Evolutionary conservation across 148 eudicot genomes (phyloP).

Genomic region (Chenopodium quinoa): DNA sequence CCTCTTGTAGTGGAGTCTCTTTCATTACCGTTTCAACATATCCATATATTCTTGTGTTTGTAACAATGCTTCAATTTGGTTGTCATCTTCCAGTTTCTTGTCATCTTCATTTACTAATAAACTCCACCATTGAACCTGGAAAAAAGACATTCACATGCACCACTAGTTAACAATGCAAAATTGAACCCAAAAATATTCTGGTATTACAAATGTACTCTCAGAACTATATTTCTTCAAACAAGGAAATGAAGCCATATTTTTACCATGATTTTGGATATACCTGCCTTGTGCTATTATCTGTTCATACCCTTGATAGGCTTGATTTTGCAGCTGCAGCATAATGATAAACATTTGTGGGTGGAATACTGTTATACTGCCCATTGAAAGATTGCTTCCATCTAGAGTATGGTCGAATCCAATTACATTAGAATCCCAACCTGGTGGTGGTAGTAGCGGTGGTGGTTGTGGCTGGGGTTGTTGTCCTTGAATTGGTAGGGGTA

Average conservation of each 20-base stretch:
- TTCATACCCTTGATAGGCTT: constrained; percentile 18
- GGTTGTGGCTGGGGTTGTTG: too few relatives aligned
- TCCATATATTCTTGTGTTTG: too few relatives aligned
- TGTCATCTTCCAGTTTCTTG: background rate
- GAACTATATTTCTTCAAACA: background rate
- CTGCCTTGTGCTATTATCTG: too few relatives aligned
- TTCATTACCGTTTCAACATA: background rate
- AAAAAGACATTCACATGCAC: background rate
- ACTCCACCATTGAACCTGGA: too few relatives aligned
- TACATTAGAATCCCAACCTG: too few relatives aligned
- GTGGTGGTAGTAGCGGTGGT: background rate
- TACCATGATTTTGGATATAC: too few relatives aligned
- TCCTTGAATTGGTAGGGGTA: too few relatives aligned
- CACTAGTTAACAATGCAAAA: background rate
- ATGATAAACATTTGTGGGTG: too few relatives aligned
- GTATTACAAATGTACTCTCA: background rate
- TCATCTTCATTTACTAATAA: background rate
- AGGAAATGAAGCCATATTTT: background rate
- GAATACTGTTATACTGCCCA: too few relatives aligned
- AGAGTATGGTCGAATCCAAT: too few relatives aligned
- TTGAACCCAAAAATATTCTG: background rate
- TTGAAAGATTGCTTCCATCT: too few relatives aligned
- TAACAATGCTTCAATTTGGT: background rate
- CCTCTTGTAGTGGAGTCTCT: background rate
- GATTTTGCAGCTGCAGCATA: background rate